Evolutionary conservation across 208 protist species (phyloP).

Genomic region (Leishmania aethiopica): DNA sequence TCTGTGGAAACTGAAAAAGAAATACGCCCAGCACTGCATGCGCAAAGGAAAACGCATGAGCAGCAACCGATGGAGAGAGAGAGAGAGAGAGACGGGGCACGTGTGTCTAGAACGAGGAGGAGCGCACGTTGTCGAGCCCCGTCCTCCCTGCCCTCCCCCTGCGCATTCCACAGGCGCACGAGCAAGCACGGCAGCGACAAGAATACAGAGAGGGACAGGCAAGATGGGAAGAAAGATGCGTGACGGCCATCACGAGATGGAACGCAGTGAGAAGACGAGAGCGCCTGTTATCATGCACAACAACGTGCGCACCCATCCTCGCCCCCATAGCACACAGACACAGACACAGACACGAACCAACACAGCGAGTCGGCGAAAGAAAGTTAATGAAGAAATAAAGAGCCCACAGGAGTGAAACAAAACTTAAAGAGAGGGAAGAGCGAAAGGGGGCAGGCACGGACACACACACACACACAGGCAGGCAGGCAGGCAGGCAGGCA

Average conservation of each 20-base stretch:
- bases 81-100: not conserved
- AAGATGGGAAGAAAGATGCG: slow-evolving; percentile 2
- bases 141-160: not conserved
- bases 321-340: not conserved
- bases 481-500: not conserved
- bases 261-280: not conserved
- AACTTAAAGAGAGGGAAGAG: not conserved
- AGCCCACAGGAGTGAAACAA: not conserved
- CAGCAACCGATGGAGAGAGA: not conserved
- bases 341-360: not conserved
- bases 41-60: not conserved
- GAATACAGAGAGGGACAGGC: slow-evolving; percentile 21
- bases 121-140: not conserved
- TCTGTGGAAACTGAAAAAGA: not conserved
- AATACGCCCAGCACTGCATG: not conserved
- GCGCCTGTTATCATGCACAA: not conserved
- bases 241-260: not conserved
- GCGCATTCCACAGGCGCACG: not conserved
- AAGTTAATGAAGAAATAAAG: not conserved
- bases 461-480: not conserved
- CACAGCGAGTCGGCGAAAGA: not conserved
- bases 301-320: not conserved
- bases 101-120: not conserved
- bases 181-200: slow-evolving; percentile 1
- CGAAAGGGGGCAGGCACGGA: not conserved